Conservation (phyloP, 441 rosid species). For the Raphanus hybrid region DNA sequence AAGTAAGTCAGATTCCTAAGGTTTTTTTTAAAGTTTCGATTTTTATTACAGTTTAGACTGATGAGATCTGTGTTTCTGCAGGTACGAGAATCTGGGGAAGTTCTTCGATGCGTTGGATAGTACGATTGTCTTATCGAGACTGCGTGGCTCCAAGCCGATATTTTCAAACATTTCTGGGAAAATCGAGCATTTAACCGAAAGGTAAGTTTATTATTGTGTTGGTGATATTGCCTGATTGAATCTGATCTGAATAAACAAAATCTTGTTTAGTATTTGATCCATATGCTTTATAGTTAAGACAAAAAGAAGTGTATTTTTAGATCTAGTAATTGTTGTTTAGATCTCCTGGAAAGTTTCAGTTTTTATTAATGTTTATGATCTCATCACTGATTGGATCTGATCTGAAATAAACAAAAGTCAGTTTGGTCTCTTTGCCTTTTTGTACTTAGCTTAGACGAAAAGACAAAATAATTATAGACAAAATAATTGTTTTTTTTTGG, state of each 20-base stretch:
- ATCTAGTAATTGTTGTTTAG: constrained; percentile 4
- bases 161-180: constrained; percentile 59
- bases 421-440: constrained; percentile 1
- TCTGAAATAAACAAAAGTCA: constrained; percentile 16
- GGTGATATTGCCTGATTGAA: not conserved
- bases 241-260: constrained; percentile 18
- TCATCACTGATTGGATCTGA: constrained; percentile 10
- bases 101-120: constrained; percentile 77
- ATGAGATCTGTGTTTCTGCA: constrained; percentile 34
- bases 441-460: not conserved
- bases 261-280: not conserved
- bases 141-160: constrained; percentile 61
- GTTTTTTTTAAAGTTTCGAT: not conserved
- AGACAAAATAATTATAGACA: constrained; percentile 4
- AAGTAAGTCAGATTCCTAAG: constrained; percentile 47
- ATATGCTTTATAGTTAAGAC: not conserved
- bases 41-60: not conserved
- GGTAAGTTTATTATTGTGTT: constrained; percentile 44
- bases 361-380: not conserved
- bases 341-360: not conserved
- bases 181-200: constrained; percentile 71
- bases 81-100: constrained; percentile 64
- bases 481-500: not conserved
- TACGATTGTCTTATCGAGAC: constrained; percentile 51
- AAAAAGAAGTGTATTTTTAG: not conserved